phyloP scores from a whole-genome alignment of 2,329 filamentous ascomycete genomes.

The Beauveria sp. region DNA sequence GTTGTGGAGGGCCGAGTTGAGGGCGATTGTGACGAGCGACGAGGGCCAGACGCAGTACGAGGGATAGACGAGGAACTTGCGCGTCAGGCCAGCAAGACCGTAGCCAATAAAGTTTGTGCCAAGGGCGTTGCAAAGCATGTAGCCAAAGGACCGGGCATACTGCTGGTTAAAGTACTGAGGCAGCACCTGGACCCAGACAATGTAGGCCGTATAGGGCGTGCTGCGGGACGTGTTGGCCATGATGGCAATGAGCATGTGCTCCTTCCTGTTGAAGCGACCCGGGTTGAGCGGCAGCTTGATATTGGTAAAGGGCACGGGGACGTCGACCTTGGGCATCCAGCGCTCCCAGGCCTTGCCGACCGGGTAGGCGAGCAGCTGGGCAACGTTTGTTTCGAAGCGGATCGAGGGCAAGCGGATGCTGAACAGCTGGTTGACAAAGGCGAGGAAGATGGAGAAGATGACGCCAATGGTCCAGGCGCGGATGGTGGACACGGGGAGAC shows the following conservation, averaged over 20 bases:
- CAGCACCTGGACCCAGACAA: constrained; percentile 36
- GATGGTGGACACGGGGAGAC: constrained; percentile 29
- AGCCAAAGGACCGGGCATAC: constrained; percentile 34
- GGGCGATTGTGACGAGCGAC: constrained; percentile 35
- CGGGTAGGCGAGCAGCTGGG: constrained; percentile 30
- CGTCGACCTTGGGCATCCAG: constrained; percentile 23
- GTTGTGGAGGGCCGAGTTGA: constrained; percentile 35
- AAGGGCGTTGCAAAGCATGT: constrained; percentile 38
- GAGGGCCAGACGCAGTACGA: constrained; percentile 41
- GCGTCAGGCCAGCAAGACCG: constrained; percentile 36
- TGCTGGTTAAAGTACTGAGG: constrained; percentile 36
- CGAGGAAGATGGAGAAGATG: constrained; percentile 24
- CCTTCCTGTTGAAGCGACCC: constrained; percentile 42
- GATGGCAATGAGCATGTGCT: constrained; percentile 43
- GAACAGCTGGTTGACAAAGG: constrained; percentile 30
- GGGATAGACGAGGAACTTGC: constrained; percentile 38
- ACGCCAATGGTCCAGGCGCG: constrained; percentile 28
- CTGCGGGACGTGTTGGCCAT: constrained; percentile 43
- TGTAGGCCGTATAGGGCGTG: constrained; percentile 34
- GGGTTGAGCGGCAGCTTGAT: constrained; percentile 35
- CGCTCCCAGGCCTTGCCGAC: constrained; percentile 27
- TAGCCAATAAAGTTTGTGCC: constrained; percentile 42
- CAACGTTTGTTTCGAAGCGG: constrained; percentile 29
- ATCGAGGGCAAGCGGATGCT: constrained; percentile 30
- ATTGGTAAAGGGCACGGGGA: constrained; percentile 20